phyloP scores from a whole-genome alignment of 2,329 filamentous ascomycete genomes.

The Beauveria sp. region DNA sequence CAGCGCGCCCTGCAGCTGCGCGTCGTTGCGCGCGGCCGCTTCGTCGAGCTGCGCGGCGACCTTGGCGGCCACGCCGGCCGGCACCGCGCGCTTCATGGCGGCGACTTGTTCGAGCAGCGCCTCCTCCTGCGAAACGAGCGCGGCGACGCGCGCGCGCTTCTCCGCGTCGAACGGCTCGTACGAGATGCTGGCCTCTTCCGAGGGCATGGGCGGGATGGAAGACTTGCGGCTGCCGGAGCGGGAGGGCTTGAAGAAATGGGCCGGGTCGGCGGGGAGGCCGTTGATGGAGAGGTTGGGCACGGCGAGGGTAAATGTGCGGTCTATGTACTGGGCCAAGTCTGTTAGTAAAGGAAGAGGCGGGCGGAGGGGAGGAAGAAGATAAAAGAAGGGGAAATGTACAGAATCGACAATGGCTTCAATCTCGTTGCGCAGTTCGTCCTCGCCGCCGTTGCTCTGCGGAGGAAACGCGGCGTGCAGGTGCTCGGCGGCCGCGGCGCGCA shows the following conservation, averaged over 20 bases:
- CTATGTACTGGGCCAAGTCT: conserved; percentile 44
- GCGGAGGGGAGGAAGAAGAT: not conserved
- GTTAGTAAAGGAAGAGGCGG: not conserved
- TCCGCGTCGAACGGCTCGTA: conserved; percentile 56
- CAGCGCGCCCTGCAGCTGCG: conserved; percentile 28
- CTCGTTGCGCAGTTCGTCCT: conserved; percentile 49
- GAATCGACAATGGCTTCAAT: conserved; percentile 55
- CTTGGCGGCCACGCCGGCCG: conserved; percentile 34
- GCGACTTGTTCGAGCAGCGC: conserved; percentile 58
- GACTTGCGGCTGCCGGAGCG: conserved; percentile 18
- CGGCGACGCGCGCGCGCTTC: conserved; percentile 51
- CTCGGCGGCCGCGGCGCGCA: conserved; percentile 58
- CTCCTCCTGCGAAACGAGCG: conserved; percentile 55
- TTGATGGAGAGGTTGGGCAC: conserved; percentile 56
- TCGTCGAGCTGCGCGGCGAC: conserved; percentile 34
- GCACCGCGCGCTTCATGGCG: conserved; percentile 47
- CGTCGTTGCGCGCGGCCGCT: conserved; percentile 40
- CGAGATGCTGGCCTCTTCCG: conserved; percentile 15
- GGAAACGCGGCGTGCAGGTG: conserved; percentile 64
- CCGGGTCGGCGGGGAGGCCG: conserved; percentile 43
- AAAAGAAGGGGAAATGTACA: conserved; percentile 27
- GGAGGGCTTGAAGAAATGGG: conserved; percentile 29
- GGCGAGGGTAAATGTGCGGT: conserved; percentile 50
- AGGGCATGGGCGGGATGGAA: conserved; percentile 23
- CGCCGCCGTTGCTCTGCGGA: conserved; percentile 45